phyloP scores from a whole-genome alignment of 2,329 filamentous ascomycete genomes.

The Cercospora brassicicola region DNA sequence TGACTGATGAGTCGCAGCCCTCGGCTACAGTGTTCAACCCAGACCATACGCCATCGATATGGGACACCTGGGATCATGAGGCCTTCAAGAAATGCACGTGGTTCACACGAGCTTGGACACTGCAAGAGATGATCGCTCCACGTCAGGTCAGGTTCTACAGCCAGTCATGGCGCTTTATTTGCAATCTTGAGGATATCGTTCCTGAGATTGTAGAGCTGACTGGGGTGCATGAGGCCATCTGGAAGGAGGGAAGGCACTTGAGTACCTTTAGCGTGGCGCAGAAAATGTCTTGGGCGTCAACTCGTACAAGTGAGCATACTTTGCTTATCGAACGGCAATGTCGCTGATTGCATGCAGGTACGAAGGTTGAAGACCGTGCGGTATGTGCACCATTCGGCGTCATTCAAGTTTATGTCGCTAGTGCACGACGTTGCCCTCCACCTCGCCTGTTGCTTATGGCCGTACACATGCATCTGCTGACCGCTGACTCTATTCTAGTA shows the following conservation, averaged over 20 bases:
- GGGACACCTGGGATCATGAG: background rate
- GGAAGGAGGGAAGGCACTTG: background rate
- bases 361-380: background rate
- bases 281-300: background rate
- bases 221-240: background rate
- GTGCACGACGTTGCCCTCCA: no score
- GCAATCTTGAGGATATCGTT: background rate
- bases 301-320: background rate
- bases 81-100: background rate
- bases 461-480: background rate
- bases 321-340: no score
- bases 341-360: background rate
- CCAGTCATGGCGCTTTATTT: background rate
- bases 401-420: background rate
- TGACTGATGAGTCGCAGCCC: background rate
- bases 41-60: background rate
- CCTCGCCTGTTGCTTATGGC: no score
- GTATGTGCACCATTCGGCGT: background rate
- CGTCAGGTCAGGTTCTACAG: background rate
- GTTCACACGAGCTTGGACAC: background rate
- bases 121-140: background rate
- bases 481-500: background rate
- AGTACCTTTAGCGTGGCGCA: background rate
- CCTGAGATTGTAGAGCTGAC: background rate
- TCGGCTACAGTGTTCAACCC: background rate